A percentile compares a stretch with the other conserved stretches of the same genome.
These are phyloP conservation scores for Kentomonas sorsogonicus DNA, from an alignment of 208 protist species.

Conservation along the genomic window DNA sequence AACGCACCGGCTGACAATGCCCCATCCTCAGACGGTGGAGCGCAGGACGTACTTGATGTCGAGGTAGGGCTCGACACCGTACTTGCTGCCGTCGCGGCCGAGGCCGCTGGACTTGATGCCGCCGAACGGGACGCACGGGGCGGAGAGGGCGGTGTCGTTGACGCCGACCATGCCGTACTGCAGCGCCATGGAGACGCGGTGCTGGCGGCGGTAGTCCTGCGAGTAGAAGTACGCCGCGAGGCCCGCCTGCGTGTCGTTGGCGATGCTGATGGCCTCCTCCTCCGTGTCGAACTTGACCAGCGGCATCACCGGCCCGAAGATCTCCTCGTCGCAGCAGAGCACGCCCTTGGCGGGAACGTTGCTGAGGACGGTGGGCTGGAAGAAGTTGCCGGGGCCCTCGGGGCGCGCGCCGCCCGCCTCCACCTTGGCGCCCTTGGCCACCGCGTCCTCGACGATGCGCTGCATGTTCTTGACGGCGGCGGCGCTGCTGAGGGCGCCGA, in stretches of 20 bases:
- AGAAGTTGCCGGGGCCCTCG: slow-evolving; percentile 59
- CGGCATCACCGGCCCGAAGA: slow-evolving; percentile 89
- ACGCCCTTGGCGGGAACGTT: slow-evolving; percentile 48
- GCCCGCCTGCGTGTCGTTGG: slow-evolving; percentile 74
- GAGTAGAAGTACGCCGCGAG: slow-evolving; percentile 81
- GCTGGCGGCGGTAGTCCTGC: slow-evolving; percentile 60
- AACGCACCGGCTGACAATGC: slow-evolving; percentile 7
- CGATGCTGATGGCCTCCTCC: slow-evolving; percentile 58
- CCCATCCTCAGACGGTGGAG: slow-evolving; percentile 34
- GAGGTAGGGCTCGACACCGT: slow-evolving; percentile 83
- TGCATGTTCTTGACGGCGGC: slow-evolving; percentile 35
- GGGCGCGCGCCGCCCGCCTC: slow-evolving; percentile 50
- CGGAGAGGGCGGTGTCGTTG: slow-evolving; percentile 64
- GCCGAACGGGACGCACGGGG: slow-evolving; percentile 75
- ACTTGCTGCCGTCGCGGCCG: slow-evolving; percentile 84
- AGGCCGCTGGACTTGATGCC: slow-evolving; percentile 89
- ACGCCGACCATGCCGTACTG: slow-evolving; percentile 84
- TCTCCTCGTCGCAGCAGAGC: slow-evolving; percentile 71
- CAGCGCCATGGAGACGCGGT: slow-evolving; percentile 48
- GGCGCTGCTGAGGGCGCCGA: slow-evolving; percentile 72
- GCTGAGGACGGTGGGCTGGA: slow-evolving; percentile 78
- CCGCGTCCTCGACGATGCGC: slow-evolving; percentile 49
- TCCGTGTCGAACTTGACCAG: slow-evolving; percentile 68
- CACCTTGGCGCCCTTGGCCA: slow-evolving; percentile 60
- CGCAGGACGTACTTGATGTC: slow-evolving; percentile 80